phyloP scores from a whole-genome alignment of 2,329 filamentous ascomycete species.

The Ophiocordyceps camponoti-saundersi region DNA sequence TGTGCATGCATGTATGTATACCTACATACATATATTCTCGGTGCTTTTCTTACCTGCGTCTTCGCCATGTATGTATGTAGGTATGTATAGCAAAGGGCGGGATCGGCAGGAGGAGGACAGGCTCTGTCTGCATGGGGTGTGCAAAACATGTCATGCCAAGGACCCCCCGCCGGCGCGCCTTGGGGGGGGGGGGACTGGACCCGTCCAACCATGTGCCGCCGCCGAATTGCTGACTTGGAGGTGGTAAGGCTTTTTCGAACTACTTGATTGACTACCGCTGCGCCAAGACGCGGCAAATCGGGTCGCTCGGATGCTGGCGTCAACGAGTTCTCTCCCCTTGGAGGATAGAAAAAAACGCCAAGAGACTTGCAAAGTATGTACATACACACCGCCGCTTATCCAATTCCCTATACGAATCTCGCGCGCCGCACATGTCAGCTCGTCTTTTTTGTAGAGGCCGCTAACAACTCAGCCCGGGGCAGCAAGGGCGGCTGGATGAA shows the following conservation, averaged over 20 bases:
- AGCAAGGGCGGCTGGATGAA: neutral
- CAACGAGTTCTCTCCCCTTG: neutral
- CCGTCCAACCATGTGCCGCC: neutral
- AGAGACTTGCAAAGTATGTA: neutral
- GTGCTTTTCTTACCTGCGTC: neutral
- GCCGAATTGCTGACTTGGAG: neutral
- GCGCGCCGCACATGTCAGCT: neutral
- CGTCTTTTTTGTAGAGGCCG: neutral
- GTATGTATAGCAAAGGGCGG: neutral
- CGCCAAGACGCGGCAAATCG: slow-evolving; percentile 1
- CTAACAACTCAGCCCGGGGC: neutral
- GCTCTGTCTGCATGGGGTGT: neutral
- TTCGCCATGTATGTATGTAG: neutral
- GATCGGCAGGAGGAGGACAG: neutral
- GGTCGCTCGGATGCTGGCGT: slow-evolving; percentile 1
- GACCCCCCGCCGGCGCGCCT: neutral
- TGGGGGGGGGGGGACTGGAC: too few relatives aligned
- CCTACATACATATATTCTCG: neutral
- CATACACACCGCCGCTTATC: neutral
- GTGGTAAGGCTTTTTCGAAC: neutral
- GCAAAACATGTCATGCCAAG: neutral
- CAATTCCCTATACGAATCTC: neutral
- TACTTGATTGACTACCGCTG: neutral
- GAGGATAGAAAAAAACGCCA: neutral
- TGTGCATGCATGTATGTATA: too few relatives aligned